Percentiles rank a stretch among this genome's conserved stretches.
Evolutionary conservation across 495 filamentous ascomycete genomes (phyloP).

Genomic region (Aspergillus nanangensis): DNA sequence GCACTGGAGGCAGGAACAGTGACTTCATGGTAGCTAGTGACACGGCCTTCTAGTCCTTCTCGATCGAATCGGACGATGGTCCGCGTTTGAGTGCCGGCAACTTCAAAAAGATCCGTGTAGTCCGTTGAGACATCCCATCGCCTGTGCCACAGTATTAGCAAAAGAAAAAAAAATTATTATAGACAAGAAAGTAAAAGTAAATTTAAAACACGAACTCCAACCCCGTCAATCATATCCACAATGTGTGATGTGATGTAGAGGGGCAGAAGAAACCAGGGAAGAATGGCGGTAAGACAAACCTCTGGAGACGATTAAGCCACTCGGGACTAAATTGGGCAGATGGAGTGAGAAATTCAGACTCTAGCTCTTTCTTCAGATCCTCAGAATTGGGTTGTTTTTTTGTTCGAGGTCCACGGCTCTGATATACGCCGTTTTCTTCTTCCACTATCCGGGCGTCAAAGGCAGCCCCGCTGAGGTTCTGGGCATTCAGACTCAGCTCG

Average conservation of each 20-base stretch:
- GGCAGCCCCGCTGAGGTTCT: constrained; percentile 18
- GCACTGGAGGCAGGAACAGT: constrained; percentile 87
- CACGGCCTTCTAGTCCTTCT: constrained; percentile 87
- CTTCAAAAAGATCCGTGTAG: constrained; percentile 72
- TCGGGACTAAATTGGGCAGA: constrained; percentile 67
- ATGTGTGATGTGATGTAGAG: neutral
- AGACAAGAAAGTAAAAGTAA: neutral
- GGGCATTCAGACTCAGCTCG: constrained; percentile 22
- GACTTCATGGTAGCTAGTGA: constrained; percentile 92
- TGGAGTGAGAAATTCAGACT: constrained; percentile 73
- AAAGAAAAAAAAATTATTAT: neutral
- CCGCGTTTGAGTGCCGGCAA: constrained; percentile 87
- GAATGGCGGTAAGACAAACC: constrained; percentile 35
- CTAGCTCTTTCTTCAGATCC: constrained; percentile 62
- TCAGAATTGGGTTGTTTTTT: constrained; percentile 43
- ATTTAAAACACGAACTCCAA: neutral
- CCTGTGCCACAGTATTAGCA: constrained; percentile 32
- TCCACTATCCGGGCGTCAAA: constrained; percentile 30
- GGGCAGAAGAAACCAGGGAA: constrained; percentile 1
- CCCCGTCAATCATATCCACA: neutral
- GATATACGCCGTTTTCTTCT: constrained; percentile 29
- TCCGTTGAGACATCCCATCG: constrained; percentile 80
- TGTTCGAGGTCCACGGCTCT: constrained; percentile 48
- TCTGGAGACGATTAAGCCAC: constrained; percentile 87
- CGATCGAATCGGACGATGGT: constrained; percentile 89